These are phyloP conservation scores for Mesotaenium endlicherianum DNA, from an alignment of 139 green algal species.

Conservation along the genomic window DNA sequence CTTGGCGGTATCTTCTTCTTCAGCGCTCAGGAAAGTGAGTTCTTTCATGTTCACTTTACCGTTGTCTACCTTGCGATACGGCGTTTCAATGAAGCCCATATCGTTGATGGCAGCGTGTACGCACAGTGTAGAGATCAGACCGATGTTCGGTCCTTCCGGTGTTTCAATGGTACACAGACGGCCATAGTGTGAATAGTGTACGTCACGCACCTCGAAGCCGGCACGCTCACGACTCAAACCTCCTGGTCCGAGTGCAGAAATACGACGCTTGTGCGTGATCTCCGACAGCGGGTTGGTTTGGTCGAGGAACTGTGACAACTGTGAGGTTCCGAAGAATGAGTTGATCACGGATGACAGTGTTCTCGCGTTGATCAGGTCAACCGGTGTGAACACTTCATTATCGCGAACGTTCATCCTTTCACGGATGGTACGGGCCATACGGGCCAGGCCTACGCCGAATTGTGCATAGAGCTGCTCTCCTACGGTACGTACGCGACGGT, in stretches of 20 bases:
- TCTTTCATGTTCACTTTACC: conserved; percentile 57
- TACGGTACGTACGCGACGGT: conserved; percentile 61
- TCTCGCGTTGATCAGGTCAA: conserved; percentile 47
- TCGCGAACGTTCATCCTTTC: conserved; percentile 56
- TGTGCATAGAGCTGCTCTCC: conserved; percentile 66
- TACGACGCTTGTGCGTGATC: conserved; percentile 69
- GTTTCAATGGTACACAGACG: conserved; percentile 75
- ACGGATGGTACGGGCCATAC: conserved; percentile 64
- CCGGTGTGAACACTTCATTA: conserved; percentile 37
- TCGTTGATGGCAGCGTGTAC: conserved; percentile 58
- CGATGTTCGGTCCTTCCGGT: conserved; percentile 69
- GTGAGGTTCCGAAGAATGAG: conserved; percentile 63
- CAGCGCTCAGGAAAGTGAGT: conserved; percentile 56
- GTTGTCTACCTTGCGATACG: conserved; percentile 71
- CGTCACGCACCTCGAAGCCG: conserved; percentile 61
- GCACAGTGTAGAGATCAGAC: conserved; percentile 68
- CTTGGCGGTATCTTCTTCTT: conserved; percentile 57
- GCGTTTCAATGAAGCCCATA: conserved; percentile 63
- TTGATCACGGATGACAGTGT: conserved; percentile 56
- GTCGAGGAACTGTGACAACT: conserved; percentile 70
- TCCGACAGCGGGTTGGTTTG: conserved; percentile 72
- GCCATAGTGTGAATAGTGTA: conserved; percentile 72
- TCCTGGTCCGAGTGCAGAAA: conserved; percentile 65
- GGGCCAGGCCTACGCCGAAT: conserved; percentile 56
- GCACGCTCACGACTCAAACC: conserved; percentile 64